phyloP scores from a whole-genome alignment of 2,329 filamentous ascomycete species.

The Verticillium nonalfalfae region DNA sequence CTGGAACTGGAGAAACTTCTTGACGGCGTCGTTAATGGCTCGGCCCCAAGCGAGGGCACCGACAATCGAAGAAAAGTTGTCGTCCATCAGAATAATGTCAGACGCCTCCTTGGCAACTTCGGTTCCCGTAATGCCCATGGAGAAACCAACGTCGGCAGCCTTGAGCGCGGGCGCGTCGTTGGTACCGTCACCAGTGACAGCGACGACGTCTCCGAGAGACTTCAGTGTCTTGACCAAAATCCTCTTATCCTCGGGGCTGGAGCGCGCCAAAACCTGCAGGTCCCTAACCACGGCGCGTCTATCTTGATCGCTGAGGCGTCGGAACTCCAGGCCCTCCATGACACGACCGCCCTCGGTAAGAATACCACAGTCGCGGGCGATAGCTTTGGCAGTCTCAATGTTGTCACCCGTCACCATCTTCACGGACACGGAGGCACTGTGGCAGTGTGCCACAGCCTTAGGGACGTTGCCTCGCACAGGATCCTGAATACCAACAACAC shows the following conservation, averaged over 20 bases:
- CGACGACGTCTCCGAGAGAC: constrained; percentile 59
- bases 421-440: constrained; percentile 22
- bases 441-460: constrained; percentile 10
- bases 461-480: constrained; percentile 12
- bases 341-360: constrained; percentile 52
- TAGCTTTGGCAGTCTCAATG: constrained; percentile 42
- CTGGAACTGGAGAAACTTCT: constrained; percentile 61
- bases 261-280: constrained; percentile 57
- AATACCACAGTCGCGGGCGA: constrained; percentile 44
- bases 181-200: constrained; percentile 61
- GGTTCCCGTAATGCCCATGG: constrained; percentile 61
- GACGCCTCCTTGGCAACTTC: constrained; percentile 59
- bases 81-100: constrained; percentile 56
- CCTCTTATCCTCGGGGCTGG: constrained; percentile 64
- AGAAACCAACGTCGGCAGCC: constrained; percentile 62
- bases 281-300: constrained; percentile 41
- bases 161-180: constrained; percentile 62
- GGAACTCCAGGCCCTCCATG: constrained; percentile 55
- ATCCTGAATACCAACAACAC: constrained; percentile 21
- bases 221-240: constrained; percentile 59
- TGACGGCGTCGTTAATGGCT: constrained; percentile 57
- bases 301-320: constrained; percentile 42
- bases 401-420: constrained; percentile 43
- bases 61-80: constrained; percentile 57
- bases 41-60: constrained; percentile 57